phyloP scores from a whole-genome alignment of 2,329 filamentous ascomycete species.

The Fusarium oligoseptatum region DNA sequence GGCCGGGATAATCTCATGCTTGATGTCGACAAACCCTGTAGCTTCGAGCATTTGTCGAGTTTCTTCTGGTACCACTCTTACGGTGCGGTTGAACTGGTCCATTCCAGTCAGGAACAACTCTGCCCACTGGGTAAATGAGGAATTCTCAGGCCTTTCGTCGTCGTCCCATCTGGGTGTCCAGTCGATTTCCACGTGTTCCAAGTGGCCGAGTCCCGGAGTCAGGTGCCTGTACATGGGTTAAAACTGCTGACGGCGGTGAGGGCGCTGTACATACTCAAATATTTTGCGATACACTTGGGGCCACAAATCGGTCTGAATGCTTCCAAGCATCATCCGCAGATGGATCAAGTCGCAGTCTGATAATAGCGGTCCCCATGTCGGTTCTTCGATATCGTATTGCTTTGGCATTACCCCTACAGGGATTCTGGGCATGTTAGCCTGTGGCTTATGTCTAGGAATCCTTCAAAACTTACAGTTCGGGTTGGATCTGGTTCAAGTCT shows the following conservation, averaged over 20 bases:
- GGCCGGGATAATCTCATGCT: slow-evolving; percentile 75
- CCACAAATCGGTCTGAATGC: slow-evolving; percentile 78
- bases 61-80: slow-evolving; percentile 66
- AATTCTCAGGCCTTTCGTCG: slow-evolving; percentile 68
- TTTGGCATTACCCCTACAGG: slow-evolving; percentile 68
- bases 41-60: slow-evolving; percentile 73
- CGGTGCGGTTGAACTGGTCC: slow-evolving; percentile 71
- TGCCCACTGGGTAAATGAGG: slow-evolving; percentile 77
- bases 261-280: slow-evolving; percentile 65
- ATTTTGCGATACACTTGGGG: slow-evolving; percentile 78
- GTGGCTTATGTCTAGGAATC: background rate
- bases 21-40: slow-evolving; percentile 85
- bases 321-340: slow-evolving; percentile 82
- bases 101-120: slow-evolving; percentile 77
- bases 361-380: slow-evolving; percentile 66
- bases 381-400: slow-evolving; percentile 82
- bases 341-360: slow-evolving; percentile 84
- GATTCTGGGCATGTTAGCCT: slow-evolving; percentile 66
- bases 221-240: slow-evolving; percentile 70
- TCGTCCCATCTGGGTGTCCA: slow-evolving; percentile 81
- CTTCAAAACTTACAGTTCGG: slow-evolving; percentile 50
- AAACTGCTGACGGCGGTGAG: background rate
- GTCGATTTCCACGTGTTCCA: slow-evolving; percentile 94
- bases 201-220: slow-evolving; percentile 77
- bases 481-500: slow-evolving; percentile 57